Base-by-base conservation (phyloP, 2,329 filamentous ascomycete genomes). In the Arthrobotrys conoides region DNA sequence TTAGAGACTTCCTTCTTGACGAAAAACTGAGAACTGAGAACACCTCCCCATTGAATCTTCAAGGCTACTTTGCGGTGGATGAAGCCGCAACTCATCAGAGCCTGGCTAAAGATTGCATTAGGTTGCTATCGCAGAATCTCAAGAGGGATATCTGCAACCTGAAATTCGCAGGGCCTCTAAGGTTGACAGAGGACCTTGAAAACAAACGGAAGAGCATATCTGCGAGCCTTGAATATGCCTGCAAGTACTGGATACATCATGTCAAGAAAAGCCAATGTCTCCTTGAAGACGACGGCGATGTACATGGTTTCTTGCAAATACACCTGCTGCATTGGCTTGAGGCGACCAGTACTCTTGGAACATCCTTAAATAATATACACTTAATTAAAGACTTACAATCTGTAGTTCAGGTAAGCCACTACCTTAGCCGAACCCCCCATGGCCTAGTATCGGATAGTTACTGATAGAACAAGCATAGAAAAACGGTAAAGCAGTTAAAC, bases 131-230 rank as follows among this genome's bases (percentile, higher is more conserved):
- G 55, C 61, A 41, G 22, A 79, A 44, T 2, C 81, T 87, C 0
- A 84, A 81, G 38, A 79, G 82, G 75, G 81, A 86, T 67, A 84
- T 87, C 1, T 86, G 84, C 76, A 70, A 71, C 3, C 65, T 85
- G 0, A 12, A 64, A n/a, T n/a, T 41, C 16, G 83, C 82, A 44
- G 83, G 83, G 27, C 83, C 44, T 78, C 76, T 4, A 79, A 82
- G 8, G 76, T 85, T 10, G 75, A 82, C 27, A 63, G 57, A 10
- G 24, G 78, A 27, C 76, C 49, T 41, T 81, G 84, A 33, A 46
- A 18, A 2, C 5, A 46, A 46, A 46, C 81, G 81, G 33, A 71
- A 44, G 49, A 80, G 9, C 79, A 77, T 83, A 27, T 81, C 84
- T 5, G 22, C 81, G 6, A 82, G 84, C 12, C 30, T 86, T 9